Conservation (phyloP, 2,329 filamentous ascomycete genomes). For the Bipolaris cookei region DNA sequence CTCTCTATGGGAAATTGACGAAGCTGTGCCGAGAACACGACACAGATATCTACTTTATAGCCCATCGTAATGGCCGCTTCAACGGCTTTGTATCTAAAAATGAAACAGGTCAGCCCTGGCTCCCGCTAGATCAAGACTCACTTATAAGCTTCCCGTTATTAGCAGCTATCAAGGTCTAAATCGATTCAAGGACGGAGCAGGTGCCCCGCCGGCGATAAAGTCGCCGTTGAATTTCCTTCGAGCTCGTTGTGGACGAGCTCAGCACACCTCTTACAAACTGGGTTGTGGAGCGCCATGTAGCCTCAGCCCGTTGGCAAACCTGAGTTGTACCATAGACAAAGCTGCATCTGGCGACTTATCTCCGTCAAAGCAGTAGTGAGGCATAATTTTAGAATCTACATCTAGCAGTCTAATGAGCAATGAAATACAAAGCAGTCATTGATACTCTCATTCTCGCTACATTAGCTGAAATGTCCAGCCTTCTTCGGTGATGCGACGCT, state of each 20-base stretch:
- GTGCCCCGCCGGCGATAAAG: constrained; percentile 6
- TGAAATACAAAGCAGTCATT: neutral
- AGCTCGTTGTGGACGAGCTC: constrained; percentile 3
- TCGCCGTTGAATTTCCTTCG: constrained; percentile 7
- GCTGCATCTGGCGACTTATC: constrained; percentile 4
- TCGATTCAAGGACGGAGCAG: constrained; percentile 5
- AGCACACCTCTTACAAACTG: neutral
- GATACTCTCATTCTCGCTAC: neutral
- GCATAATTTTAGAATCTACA: neutral
- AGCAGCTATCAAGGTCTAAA: constrained; percentile 4
- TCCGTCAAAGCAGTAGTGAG: neutral
- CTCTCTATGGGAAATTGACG: too few species aligned
- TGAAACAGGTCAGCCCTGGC: constrained; percentile 11
- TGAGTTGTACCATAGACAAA: constrained; percentile 3
- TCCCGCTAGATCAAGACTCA: constrained; percentile 12
- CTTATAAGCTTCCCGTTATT: constrained; percentile 11
- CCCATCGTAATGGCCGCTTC: constrained; percentile 17
- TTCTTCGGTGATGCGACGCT: neutral
- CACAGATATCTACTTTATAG: constrained; percentile 8
- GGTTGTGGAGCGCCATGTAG: neutral
- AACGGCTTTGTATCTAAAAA: constrained; percentile 14
- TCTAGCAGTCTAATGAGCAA: constrained; percentile 2
- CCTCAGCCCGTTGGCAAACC: constrained; percentile 1
- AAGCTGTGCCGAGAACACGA: too few species aligned
- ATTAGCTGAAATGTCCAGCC: neutral